phyloP scores from a whole-genome alignment of 2,329 filamentous ascomycete genomes.

The Colletotrichum lupini region DNA sequence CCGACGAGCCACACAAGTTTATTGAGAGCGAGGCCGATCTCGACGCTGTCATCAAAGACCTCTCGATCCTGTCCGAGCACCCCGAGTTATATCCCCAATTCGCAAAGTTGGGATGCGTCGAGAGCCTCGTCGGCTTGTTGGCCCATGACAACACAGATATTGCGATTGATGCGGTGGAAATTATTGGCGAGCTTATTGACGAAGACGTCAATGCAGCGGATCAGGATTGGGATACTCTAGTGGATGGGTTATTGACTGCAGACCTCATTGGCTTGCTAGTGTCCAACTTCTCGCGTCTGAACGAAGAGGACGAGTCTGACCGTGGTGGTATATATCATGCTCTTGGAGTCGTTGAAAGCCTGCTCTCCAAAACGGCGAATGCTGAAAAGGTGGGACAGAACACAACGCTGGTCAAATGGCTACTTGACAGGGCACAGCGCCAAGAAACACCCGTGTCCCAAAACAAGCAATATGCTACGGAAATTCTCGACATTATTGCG shows the following conservation, averaged over 20 bases:
- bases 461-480: conserved; percentile 95
- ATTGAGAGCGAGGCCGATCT: conserved; percentile 89
- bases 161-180: conserved; percentile 89
- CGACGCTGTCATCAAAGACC: conserved; percentile 85
- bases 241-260: conserved; percentile 73
- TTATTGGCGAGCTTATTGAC: conserved; percentile 90
- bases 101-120: conserved; percentile 77
- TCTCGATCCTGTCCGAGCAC: conserved; percentile 90
- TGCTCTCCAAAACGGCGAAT: conserved; percentile 77
- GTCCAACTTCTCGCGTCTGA: conserved; percentile 81
- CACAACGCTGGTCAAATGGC: conserved; percentile 77
- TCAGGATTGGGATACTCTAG: conserved; percentile 82
- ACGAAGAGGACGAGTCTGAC: conserved; percentile 80
- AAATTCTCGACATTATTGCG: conserved; percentile 88
- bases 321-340: conserved; percentile 88
- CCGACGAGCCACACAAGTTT: conserved; percentile 83
- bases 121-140: conserved; percentile 81
- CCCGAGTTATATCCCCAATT: conserved; percentile 86
- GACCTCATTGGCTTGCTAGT: conserved; percentile 80
- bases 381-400: conserved; percentile 80
- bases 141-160: conserved; percentile 98
- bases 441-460: conserved; percentile 78
- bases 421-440: conserved; percentile 78
- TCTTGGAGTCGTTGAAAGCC: conserved; percentile 84
- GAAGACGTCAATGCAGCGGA: conserved; percentile 88